Conservation (phyloP, 2,329 filamentous ascomycete genomes). For the Aspergillus versicolor region DNA sequence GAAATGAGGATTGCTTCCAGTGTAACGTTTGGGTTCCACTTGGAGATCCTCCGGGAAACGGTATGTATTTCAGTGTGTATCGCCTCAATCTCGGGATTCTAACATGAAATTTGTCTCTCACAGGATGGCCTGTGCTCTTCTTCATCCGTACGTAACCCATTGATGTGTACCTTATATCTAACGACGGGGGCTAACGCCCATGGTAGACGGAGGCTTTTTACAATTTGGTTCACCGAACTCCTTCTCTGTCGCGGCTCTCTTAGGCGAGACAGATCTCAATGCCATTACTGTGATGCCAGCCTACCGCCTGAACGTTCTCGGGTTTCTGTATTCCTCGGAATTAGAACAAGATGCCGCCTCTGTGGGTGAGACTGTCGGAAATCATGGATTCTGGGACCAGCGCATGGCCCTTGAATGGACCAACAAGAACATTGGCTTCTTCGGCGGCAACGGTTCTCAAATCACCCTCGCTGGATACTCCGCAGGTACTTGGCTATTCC, state of each 20-base stretch:
- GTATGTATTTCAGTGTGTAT: slow-evolving; percentile 15
- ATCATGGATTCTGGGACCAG: slow-evolving; percentile 60
- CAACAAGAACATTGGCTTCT: slow-evolving; percentile 50
- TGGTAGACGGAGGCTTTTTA: slow-evolving; percentile 53
- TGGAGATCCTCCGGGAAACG: slow-evolving; percentile 42
- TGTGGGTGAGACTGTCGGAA: slow-evolving; percentile 42
- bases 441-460: slow-evolving; percentile 51
- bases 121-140: slow-evolving; percentile 59
- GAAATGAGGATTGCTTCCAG: slow-evolving; percentile 57
- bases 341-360: slow-evolving; percentile 43
- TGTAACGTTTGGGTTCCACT: slow-evolving; percentile 56
- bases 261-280: slow-evolving; percentile 50
- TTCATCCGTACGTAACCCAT: slow-evolving; percentile 51
- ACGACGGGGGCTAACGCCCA: not conserved
- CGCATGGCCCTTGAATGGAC: slow-evolving; percentile 58
- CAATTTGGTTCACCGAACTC: slow-evolving; percentile 56
- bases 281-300: slow-evolving; percentile 56
- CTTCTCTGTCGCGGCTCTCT: slow-evolving; percentile 44
- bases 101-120: not conserved
- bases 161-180: not conserved
- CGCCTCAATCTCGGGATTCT: not conserved
- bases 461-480: slow-evolving; percentile 59
- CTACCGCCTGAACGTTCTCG: slow-evolving; percentile 58
- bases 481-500: slow-evolving; percentile 40
- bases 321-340: slow-evolving; percentile 54